phyloP scores from a whole-genome alignment of 495 filamentous ascomycete genomes.

The Aspergillus biplanus region DNA sequence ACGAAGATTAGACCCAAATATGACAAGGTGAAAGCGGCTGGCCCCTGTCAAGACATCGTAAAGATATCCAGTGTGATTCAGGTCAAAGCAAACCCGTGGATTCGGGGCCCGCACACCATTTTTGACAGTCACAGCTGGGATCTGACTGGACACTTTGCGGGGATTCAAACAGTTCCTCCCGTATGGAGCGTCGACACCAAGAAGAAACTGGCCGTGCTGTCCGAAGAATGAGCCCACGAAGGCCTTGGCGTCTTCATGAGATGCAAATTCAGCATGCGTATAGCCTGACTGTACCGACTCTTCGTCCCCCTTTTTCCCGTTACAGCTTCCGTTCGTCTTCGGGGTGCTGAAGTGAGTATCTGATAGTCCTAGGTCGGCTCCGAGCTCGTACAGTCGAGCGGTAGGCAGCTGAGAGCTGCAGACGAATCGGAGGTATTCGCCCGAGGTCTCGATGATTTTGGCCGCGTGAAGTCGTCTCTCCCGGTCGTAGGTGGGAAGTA shows the following conservation, averaged over 20 bases:
- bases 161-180: background rate
- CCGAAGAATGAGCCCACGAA: background rate
- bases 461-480: constrained; percentile 35
- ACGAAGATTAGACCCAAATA: constrained; percentile 36
- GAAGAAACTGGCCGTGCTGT: background rate
- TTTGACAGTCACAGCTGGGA: too few relatives aligned
- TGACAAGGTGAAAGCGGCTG: constrained; percentile 31
- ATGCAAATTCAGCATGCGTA: too few relatives aligned
- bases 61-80: constrained; percentile 33
- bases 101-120: constrained; percentile 38
- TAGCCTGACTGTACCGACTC: too few relatives aligned
- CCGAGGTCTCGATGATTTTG: constrained; percentile 31
- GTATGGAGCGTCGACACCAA: background rate
- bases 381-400: background rate
- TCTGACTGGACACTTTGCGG: background rate
- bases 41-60: constrained; percentile 35
- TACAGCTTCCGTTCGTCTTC: too few relatives aligned
- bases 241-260: background rate
- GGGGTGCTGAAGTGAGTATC: background rate
- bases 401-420: constrained; percentile 27
- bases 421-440: constrained; percentile 37
- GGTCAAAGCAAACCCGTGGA: constrained; percentile 35
- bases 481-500: constrained; percentile 38
- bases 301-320: too few relatives aligned
- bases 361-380: background rate